These are phyloP conservation scores for Agrocybe praecox DNA, from an alignment of 768 basidiomycete species.

Conservation along the genomic window DNA sequence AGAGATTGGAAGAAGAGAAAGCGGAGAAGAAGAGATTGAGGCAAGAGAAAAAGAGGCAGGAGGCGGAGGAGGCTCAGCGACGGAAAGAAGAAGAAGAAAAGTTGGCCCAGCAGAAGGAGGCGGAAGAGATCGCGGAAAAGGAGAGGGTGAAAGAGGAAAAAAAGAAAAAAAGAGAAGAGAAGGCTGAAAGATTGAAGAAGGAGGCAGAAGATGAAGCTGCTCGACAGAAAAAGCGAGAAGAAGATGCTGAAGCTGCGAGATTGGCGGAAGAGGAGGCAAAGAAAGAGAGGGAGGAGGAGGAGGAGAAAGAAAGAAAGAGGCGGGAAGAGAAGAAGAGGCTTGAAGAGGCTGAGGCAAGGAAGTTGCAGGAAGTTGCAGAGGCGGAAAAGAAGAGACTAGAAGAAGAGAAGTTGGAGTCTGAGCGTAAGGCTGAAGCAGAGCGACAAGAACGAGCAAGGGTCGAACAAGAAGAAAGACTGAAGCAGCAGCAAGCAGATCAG, in stretches of 20 bases:
- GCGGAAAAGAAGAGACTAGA: conserved; percentile 1
- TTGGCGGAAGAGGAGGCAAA: neutral
- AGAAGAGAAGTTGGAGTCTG: neutral
- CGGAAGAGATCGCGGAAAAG: neutral
- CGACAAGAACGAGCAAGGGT: neutral
- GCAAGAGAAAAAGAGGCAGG: neutral
- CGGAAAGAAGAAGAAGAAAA: too few relatives aligned
- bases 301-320: neutral
- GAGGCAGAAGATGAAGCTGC: neutral
- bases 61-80: neutral
- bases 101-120: too few relatives aligned
- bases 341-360: conserved; percentile 5
- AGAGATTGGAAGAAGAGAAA: neutral
- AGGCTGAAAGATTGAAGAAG: conserved; percentile 4
- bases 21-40: neutral
- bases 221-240: conserved; percentile 3
- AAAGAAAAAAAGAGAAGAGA: neutral
- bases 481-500: neutral
- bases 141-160: neutral
- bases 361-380: neutral
- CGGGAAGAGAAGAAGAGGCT: neutral
- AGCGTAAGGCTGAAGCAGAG: conserved; percentile 2
- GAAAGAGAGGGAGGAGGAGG: neutral
- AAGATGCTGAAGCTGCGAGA: conserved; percentile 13
- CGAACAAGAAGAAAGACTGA: conserved; percentile 6